Percentiles rank a stretch among this genome's conserved stretches.
Evolutionary conservation across 306 rosid species (phyloP).

Genomic region (Gillenia trifoliata): DNA sequence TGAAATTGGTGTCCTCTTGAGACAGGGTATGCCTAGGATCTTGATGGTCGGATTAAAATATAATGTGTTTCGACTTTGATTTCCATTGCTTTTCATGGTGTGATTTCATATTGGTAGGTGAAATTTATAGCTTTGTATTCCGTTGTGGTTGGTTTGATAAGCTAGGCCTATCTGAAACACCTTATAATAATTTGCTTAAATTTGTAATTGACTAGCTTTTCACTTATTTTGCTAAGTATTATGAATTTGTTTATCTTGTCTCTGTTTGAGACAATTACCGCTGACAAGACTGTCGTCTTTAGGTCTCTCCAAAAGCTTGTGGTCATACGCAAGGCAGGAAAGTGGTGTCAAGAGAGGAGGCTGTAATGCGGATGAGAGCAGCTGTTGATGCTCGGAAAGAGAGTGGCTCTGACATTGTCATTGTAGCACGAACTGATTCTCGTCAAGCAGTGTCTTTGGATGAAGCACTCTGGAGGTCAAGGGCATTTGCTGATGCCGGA

Average conservation of each 20-base stretch:
- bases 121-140: not conserved
- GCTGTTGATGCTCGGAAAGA: slow-evolving; percentile 80
- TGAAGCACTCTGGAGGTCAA: slow-evolving; percentile 68
- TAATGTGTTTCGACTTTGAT: too few relatives aligned
- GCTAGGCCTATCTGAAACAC: not conserved
- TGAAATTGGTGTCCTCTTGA: too few relatives aligned
- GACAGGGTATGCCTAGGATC: too few relatives aligned
- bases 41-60: too few relatives aligned
- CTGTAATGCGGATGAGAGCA: slow-evolving; percentile 66
- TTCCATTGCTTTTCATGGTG: not conserved
- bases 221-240: not conserved
- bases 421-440: slow-evolving; percentile 87
- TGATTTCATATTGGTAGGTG: not conserved
- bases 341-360: slow-evolving; percentile 76
- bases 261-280: not conserved
- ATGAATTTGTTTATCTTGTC: not conserved
- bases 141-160: not conserved
- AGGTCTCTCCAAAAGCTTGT: slow-evolving; percentile 87
- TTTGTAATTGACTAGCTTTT: not conserved
- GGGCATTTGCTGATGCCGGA: slow-evolving; percentile 85
- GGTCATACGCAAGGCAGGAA: slow-evolving; percentile 85
- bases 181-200: not conserved
- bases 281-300: slow-evolving; percentile 22
- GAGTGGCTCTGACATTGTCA: slow-evolving; percentile 77
- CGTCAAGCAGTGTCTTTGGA: slow-evolving; percentile 82